These are phyloP conservation scores for Ocimum tenuiflorum DNA, from an alignment of 257 asterid genomes.

Conservation along the genomic window DNA sequence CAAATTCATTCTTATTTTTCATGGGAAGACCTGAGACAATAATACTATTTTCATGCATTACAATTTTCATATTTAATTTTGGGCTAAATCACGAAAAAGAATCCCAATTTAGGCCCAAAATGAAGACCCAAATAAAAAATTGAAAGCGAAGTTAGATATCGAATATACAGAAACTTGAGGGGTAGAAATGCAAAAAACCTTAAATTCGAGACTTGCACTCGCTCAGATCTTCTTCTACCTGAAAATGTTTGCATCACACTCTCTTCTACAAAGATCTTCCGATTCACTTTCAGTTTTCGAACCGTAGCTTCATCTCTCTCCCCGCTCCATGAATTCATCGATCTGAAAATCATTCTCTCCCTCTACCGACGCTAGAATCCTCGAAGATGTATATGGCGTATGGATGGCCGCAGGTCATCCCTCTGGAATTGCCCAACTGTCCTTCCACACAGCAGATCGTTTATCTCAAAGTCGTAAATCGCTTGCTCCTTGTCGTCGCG, in stretches of 20 bases:
- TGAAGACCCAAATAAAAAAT: neutral
- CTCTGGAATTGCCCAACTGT: slow-evolving; percentile 53
- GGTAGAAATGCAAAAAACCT: slow-evolving; percentile 13
- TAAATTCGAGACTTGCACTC: slow-evolving; percentile 3
- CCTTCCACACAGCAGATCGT: slow-evolving; percentile 65
- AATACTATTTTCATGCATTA: too few species aligned
- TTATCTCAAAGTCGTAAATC: slow-evolving; percentile 67
- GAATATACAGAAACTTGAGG: neutral
- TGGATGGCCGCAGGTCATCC: slow-evolving; percentile 99
- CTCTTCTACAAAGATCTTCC: slow-evolving; percentile 14
- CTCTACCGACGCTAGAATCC: neutral
- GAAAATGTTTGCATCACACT: slow-evolving; percentile 28
- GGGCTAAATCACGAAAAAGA: neutral
- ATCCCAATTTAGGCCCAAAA: slow-evolving; percentile 5
- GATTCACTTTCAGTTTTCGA: slow-evolving; percentile 30
- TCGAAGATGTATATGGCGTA: slow-evolving; percentile 97
- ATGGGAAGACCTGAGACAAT: too few species aligned
- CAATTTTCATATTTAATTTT: neutral
- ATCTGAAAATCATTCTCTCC: slow-evolving; percentile 11
- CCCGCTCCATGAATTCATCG: slow-evolving; percentile 17
- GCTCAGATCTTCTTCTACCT: slow-evolving; percentile 37
- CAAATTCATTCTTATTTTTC: too few species aligned
- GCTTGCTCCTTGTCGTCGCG: slow-evolving; percentile 72
- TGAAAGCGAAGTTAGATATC: neutral
- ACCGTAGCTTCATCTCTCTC: slow-evolving; percentile 18